Evolutionary conservation across 257 asterid species (phyloP), one percentile per base, ranked within the genome.

Genomic region (Striga asiatica): DNA sequence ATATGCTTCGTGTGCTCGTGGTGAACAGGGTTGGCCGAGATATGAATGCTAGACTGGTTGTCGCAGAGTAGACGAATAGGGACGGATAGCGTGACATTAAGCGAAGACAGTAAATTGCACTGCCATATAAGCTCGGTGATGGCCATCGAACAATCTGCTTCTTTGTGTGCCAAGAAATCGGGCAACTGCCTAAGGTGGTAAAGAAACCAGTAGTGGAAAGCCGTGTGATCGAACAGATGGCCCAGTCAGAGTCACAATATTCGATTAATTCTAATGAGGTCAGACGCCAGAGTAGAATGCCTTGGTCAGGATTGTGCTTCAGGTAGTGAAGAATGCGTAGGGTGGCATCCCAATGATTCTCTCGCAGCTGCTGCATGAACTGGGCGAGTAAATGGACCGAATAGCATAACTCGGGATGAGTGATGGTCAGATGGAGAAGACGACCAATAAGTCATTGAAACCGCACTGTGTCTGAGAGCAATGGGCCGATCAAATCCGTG

Each of bases 221-320:
- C 2, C 54, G 54, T 49, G 54, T 49, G 18, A 49, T 22, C 8
- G 34, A 34, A 8, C 54, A 49, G 2, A 32, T 19, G 3, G 34
- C 54, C 54, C 54, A 49, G 24, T 49, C 54, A 21, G 20, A 22
- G n/a, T 49, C 54, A 4, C 54, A 49, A 49, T 23, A 23, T 10
- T 32, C 54, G 8, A 11, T 5, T 0, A 53, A 46, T 9, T 16
- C 3, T 2, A 53, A 17, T 1, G 31, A 13, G 2, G 16, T 16
- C 3, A 8, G 5, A 0, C 45, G 16, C 1, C 27, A 46, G 0
- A 53, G 8, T 8, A 53, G 32, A 29, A 3, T 37, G 0, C 59
- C 46, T 53, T 53, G 46, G 1, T 27, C 59, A 0, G 9, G 14
- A 8, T 28, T 53, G 2, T 0, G 3, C 13, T 53, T 53, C 0